These are phyloP conservation scores for Gnetum montanum DNA, from an alignment of 75 land plant genomes.

Conservation along the genomic window DNA sequence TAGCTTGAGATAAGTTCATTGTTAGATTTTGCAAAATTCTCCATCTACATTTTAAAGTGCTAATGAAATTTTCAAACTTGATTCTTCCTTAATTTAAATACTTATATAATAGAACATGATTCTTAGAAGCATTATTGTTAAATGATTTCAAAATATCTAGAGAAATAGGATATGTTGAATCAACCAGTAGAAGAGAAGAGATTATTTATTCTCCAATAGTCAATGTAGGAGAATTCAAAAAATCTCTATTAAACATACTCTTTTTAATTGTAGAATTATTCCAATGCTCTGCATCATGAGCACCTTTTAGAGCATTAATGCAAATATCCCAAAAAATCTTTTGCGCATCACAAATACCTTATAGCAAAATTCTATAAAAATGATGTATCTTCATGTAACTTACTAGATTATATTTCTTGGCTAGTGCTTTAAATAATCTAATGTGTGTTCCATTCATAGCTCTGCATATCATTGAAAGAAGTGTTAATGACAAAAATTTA, in stretches of 20 bases:
- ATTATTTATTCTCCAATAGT: neutral
- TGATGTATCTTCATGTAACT: neutral
- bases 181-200: neutral
- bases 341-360: constrained; percentile 19
- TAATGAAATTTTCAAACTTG: neutral
- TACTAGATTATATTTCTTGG: neutral
- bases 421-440: neutral
- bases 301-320: constrained; percentile 10
- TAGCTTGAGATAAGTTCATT: neutral
- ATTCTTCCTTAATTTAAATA: neutral
- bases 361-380: constrained; percentile 13
- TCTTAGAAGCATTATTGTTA: neutral
- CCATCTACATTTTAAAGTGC: neutral
- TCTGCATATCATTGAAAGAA: neutral
- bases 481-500: neutral
- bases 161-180: too few species aligned
- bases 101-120: neutral
- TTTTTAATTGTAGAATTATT: neutral
- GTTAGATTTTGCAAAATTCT: neutral
- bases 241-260: neutral
- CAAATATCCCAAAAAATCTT: constrained; percentile 23
- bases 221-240: neutral
- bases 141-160: neutral
- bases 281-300: constrained; percentile 11
- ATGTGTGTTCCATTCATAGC: neutral